Evolutionary conservation across 2,329 filamentous ascomycete genomes (phyloP).

Genomic region (Monilinia fructigena): DNA sequence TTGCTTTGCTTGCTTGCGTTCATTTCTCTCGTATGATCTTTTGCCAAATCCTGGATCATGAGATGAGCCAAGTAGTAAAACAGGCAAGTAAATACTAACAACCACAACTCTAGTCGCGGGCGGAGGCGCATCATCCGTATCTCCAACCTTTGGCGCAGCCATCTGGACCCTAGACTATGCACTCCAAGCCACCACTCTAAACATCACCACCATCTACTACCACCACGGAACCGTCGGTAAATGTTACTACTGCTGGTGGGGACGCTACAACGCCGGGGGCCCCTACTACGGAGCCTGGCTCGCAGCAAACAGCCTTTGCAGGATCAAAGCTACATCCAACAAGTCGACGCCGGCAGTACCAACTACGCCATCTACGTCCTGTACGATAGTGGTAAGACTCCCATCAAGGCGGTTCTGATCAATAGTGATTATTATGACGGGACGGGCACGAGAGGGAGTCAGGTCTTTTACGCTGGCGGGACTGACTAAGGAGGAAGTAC

Average conservation of each 20-base stretch:
- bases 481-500: conserved; percentile 23
- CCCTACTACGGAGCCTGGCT: conserved; percentile 39
- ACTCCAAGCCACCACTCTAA: conserved; percentile 27
- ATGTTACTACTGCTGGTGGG: conserved; percentile 41
- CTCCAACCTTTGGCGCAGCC: conserved; percentile 35
- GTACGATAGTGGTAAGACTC: conserved; percentile 26
- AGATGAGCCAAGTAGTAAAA: neutral
- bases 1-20: too few species aligned
- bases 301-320: conserved; percentile 33
- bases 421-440: conserved; percentile 36
- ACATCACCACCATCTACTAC: conserved; percentile 36
- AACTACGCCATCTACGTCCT: conserved; percentile 34
- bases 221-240: conserved; percentile 37
- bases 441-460: conserved; percentile 29
- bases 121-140: conserved; percentile 34
- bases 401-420: conserved; percentile 31
- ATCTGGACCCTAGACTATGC: conserved; percentile 38
- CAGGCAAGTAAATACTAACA: neutral
- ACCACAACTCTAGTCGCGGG: conserved; percentile 27
- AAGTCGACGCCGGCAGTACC: conserved; percentile 30
- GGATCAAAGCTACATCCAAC: conserved; percentile 31
- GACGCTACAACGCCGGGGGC: conserved; percentile 32
- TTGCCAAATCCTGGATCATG: neutral
- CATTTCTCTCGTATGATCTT: neutral
- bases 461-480: conserved; percentile 34